phyloP scores from a whole-genome alignment of 331 rosid species.

The Arachis monticola region DNA sequence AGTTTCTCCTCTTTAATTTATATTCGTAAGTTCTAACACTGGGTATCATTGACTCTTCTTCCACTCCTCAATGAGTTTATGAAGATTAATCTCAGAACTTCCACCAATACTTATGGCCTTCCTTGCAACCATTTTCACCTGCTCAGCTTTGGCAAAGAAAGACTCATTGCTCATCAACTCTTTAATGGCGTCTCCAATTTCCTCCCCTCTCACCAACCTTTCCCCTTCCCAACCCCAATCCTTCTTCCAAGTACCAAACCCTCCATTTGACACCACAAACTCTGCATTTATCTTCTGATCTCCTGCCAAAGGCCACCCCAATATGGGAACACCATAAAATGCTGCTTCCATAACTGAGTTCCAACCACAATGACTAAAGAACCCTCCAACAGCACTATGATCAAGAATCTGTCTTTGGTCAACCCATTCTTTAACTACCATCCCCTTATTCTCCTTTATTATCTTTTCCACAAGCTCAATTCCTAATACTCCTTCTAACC shows the following conservation, averaged over 20 bases:
- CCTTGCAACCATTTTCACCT: slow-evolving; percentile 31
- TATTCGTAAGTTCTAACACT: no score
- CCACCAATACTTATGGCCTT: slow-evolving; percentile 44
- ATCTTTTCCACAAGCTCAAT: slow-evolving; percentile 37
- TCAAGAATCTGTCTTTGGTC: slow-evolving; percentile 45
- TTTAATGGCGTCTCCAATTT: slow-evolving; percentile 49
- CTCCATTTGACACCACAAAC: slow-evolving; percentile 15
- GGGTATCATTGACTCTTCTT: background rate
- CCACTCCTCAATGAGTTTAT: slow-evolving; percentile 29
- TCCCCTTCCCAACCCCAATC: slow-evolving; percentile 54
- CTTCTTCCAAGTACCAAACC: slow-evolving; percentile 44
- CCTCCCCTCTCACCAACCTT: slow-evolving; percentile 45
- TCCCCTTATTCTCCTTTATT: slow-evolving; percentile 40
- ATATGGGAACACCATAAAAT: slow-evolving; percentile 46
- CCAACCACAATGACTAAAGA: slow-evolving; percentile 56
- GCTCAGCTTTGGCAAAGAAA: slow-evolving; percentile 15
- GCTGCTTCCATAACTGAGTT: slow-evolving; percentile 54
- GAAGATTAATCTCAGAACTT: slow-evolving; percentile 17
- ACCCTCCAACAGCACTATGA: slow-evolving; percentile 34
- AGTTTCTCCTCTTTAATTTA: no score
- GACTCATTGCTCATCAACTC: slow-evolving; percentile 57
- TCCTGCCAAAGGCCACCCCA: slow-evolving; percentile 57
- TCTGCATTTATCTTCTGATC: slow-evolving; percentile 57
- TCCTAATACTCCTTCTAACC: slow-evolving; percentile 40
- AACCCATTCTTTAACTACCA: slow-evolving; percentile 55